phyloP scores from a whole-genome alignment of 768 basidiomycete genomes.

The Wakefieldia striispora region DNA sequence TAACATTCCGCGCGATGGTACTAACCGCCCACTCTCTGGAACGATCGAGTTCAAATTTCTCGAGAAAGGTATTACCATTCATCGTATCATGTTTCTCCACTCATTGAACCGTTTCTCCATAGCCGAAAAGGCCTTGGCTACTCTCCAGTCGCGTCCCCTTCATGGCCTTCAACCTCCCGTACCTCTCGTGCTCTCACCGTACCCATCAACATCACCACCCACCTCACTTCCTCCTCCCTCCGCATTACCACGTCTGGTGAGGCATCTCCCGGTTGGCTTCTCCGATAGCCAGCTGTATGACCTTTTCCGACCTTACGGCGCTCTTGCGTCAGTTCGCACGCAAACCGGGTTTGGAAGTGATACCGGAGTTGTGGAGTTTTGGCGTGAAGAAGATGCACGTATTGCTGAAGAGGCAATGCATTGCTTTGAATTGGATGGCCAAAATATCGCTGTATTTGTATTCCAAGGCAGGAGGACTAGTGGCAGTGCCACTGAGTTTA shows the following conservation, averaged over 20 bases:
- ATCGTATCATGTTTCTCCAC: conserved; percentile 5
- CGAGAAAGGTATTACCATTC: conserved; percentile 62
- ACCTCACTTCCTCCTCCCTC: conserved; percentile 72
- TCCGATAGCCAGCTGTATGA: conserved; percentile 79
- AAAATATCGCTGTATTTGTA: conserved; percentile 80
- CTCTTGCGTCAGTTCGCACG: conserved; percentile 73
- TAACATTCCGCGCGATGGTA: conserved; percentile 62
- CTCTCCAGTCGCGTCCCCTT: conserved; percentile 72
- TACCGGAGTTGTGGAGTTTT: conserved; percentile 80
- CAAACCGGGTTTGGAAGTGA: conserved; percentile 76
- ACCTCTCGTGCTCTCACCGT: conserved; percentile 72
- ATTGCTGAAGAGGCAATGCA: conserved; percentile 80
- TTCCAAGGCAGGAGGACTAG: conserved; percentile 65
- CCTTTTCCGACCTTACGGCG: conserved; percentile 80
- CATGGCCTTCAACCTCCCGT: conserved; percentile 59
- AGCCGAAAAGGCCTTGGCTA: conserved; percentile 91
- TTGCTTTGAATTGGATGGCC: conserved; percentile 78
- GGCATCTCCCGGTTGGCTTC: conserved; percentile 71
- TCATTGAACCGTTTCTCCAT: conserved; percentile 5
- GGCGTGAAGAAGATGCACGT: conserved; percentile 82
- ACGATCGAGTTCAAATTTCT: conserved; percentile 83
- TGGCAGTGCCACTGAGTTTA: conserved; percentile 62
- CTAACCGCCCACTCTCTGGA: conserved; percentile 54
- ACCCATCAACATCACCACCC: conserved; percentile 75
- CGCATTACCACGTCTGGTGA: conserved; percentile 78